Evolutionary conservation across 495 filamentous ascomycete species (phyloP).

Genomic region (Aspergillus nidulans): DNA sequence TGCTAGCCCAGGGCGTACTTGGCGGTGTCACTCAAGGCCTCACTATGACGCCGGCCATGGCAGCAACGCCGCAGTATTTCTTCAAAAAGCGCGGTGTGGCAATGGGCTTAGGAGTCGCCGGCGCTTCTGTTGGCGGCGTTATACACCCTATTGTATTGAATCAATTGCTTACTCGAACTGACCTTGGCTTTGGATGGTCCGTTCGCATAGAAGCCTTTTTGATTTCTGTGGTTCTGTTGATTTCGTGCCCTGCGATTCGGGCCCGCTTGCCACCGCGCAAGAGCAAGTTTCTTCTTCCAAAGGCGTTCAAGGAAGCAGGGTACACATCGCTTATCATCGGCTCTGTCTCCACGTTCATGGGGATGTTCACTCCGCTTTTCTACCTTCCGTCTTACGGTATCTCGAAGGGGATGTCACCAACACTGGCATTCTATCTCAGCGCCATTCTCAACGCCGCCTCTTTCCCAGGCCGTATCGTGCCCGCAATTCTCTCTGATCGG

Average conservation of each 20-base stretch:
- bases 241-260: conserved; percentile 39
- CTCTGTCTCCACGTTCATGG: conserved; percentile 6
- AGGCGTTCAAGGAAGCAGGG: conserved; percentile 34
- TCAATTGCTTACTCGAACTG: conserved; percentile 6
- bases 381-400: conserved; percentile 9
- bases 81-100: conserved; percentile 29
- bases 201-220: conserved; percentile 57
- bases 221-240: conserved; percentile 40
- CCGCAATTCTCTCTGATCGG: conserved; percentile 8
- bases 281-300: conserved; percentile 34
- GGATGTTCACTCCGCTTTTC: conserved; percentile 10
- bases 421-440: conserved; percentile 10
- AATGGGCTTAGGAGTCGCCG: conserved; percentile 29
- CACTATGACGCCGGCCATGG: conserved; percentile 22
- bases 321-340: conserved; percentile 18
- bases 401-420: conserved; percentile 1
- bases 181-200: conserved; percentile 56
- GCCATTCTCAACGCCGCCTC: conserved; percentile 13
- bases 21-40: conserved; percentile 18
- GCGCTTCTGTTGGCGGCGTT: conserved; percentile 34
- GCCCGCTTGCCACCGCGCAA: conserved; percentile 42
- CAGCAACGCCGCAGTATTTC: conserved; percentile 34
- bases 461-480: conserved; percentile 7
- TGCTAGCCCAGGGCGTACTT: conserved; percentile 25
- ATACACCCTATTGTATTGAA: conserved; percentile 23